Evolutionary conservation across 208 protist species (phyloP).

Genomic region (Leishmania major): DNA sequence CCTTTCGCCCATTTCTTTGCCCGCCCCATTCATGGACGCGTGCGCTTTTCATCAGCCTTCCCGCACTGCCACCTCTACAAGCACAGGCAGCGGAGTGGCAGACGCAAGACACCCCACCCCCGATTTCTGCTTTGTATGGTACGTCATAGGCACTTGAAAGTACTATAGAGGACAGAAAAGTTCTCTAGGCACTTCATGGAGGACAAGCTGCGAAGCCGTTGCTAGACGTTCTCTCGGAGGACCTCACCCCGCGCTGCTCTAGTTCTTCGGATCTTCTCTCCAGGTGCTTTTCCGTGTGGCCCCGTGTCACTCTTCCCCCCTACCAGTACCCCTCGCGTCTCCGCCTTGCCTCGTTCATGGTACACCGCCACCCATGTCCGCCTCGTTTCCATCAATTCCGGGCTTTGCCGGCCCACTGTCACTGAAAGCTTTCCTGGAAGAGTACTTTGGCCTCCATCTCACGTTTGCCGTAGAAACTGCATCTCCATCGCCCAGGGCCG

Average conservation of each 20-base stretch:
- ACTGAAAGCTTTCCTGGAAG: conserved; percentile 51
- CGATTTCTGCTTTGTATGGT: not conserved
- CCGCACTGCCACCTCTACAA: not conserved
- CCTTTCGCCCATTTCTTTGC: not conserved
- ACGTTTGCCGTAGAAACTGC: conserved; percentile 12
- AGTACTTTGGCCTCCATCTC: conserved; percentile 46
- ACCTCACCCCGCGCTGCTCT: not conserved
- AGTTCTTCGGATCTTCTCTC: not conserved
- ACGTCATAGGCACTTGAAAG: not conserved
- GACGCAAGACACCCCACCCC: not conserved
- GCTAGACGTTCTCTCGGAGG: not conserved
- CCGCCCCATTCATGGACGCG: not conserved
- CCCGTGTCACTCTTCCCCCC: not conserved
- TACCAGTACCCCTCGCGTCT: not conserved
- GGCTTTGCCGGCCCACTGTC: conserved; percentile 56
- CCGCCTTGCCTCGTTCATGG: not conserved
- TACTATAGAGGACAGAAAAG: not conserved
- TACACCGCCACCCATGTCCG: conserved; percentile 29
- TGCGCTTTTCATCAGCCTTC: not conserved
- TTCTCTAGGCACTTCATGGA: not conserved
- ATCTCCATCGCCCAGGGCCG: not conserved
- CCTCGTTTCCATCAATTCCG: conserved; percentile 45
- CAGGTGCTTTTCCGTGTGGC: not conserved
- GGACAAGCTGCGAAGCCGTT: not conserved
- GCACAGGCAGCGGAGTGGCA: not conserved